Evolutionary conservation across 495 filamentous ascomycete species (phyloP).

Genomic region (Ascobolus immersus): DNA sequence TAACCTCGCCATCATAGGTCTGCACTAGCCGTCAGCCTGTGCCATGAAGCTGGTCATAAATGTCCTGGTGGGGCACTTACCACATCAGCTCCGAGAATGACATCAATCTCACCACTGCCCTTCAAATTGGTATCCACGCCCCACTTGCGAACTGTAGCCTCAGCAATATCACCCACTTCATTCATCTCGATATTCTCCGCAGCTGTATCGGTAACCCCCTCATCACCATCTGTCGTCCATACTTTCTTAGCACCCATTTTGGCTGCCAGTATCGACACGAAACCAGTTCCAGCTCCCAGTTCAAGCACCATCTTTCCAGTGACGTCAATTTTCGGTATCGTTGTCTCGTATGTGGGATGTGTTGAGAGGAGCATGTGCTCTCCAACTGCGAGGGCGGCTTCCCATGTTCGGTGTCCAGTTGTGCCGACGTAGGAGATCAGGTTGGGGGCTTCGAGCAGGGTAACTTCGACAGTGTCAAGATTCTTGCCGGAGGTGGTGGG

Average conservation of each 20-base stretch:
- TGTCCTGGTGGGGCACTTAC: slow-evolving; percentile 13
- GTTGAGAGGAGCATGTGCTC: slow-evolving; percentile 37
- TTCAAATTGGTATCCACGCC: slow-evolving; percentile 3
- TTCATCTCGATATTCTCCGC: slow-evolving; percentile 11
- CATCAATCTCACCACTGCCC: slow-evolving; percentile 19
- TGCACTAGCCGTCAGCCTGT: slow-evolving; percentile 10
- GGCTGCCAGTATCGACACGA: slow-evolving; percentile 61
- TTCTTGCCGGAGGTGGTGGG: slow-evolving; percentile 5
- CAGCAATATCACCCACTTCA: slow-evolving; percentile 11
- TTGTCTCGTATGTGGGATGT: slow-evolving; percentile 18
- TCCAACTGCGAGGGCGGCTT: slow-evolving; percentile 66
- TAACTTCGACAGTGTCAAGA: slow-evolving; percentile 19
- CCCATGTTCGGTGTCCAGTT: slow-evolving; percentile 80
- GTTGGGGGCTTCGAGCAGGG: slow-evolving; percentile 42
- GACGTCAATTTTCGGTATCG: no score
- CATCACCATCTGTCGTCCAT: slow-evolving; percentile 59
- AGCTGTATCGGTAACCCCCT: slow-evolving; percentile 22
- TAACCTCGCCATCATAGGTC: slow-evolving; percentile 37
- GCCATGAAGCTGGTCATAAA: neutral
- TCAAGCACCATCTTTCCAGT: slow-evolving; percentile 60
- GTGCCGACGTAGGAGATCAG: slow-evolving; percentile 52
- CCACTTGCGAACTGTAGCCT: slow-evolving; percentile 8
- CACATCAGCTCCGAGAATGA: slow-evolving; percentile 28
- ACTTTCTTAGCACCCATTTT: slow-evolving; percentile 39
- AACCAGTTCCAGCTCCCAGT: slow-evolving; percentile 68